These are phyloP conservation scores for Vitis rupestris DNA, from an alignment of 164 flowering plant species.

Conservation along the genomic window DNA sequence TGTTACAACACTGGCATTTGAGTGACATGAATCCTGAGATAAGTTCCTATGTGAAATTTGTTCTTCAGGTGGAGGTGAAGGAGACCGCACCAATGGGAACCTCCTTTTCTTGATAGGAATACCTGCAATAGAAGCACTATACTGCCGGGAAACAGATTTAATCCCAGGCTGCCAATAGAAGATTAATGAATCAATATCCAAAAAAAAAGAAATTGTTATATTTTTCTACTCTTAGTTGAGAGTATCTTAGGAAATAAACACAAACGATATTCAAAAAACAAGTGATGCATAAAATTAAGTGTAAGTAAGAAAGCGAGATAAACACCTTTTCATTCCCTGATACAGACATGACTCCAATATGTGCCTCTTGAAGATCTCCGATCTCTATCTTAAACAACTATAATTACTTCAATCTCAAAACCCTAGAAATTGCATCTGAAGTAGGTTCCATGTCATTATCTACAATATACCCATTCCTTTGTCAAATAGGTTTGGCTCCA, in stretches of 20 bases:
- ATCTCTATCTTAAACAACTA: not conserved
- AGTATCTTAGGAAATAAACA: not conserved
- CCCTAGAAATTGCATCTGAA: not conserved
- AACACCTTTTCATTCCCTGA: conserved; percentile 36
- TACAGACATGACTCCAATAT: conserved; percentile 24
- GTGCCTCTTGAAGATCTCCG: conserved; percentile 1
- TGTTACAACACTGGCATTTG: conserved; percentile 18
- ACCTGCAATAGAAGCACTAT: conserved; percentile 42
- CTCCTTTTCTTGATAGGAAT: conserved; percentile 68
- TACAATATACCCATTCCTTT: not conserved
- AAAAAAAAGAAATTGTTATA: conserved; percentile 2
- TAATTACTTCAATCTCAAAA: not conserved
- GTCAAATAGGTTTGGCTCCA: no score
- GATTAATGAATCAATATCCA: conserved; percentile 18
- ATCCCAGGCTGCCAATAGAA: conserved; percentile 42
- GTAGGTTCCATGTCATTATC: not conserved
- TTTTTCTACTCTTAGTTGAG: conserved; percentile 8
- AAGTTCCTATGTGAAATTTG: conserved; percentile 11
- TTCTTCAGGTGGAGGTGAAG: conserved; percentile 39
- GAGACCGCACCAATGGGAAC: conserved; percentile 29
- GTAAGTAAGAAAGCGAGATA: conserved; percentile 3
- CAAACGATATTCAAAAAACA: conserved; percentile 8
- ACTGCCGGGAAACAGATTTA: conserved; percentile 24
- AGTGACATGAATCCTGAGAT: conserved; percentile 17
- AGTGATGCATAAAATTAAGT: not conserved